Conservation (phyloP, 2,329 filamentous ascomycete genomes). For the Pochonia chlamydosporia region DNA sequence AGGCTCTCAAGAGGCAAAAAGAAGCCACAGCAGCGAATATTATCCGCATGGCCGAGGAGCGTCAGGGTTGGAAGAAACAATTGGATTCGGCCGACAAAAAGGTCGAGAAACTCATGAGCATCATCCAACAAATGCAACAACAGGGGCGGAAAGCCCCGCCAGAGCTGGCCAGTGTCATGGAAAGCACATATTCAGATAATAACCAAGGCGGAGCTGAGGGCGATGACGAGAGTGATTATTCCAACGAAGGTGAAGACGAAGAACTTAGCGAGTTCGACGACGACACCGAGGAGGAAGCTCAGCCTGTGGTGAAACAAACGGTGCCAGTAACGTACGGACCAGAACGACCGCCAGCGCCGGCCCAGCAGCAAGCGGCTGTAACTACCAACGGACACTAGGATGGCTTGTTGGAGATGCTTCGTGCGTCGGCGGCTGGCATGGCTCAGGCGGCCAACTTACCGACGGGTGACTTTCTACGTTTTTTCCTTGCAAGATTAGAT, state of each 20-base stretch:
- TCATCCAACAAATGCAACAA: slow-evolving; percentile 94
- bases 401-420: slow-evolving; percentile 6
- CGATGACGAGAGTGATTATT: slow-evolving; percentile 55
- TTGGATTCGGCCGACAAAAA: slow-evolving; percentile 52
- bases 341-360: slow-evolving; percentile 39
- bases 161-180: slow-evolving; percentile 55
- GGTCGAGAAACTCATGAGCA: slow-evolving; percentile 85
- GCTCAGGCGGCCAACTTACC: not conserved
- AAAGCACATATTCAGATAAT: slow-evolving; percentile 54
- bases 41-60: slow-evolving; percentile 93
- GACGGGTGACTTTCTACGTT: not conserved
- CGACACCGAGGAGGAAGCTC: slow-evolving; percentile 47
- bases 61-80: slow-evolving; percentile 76
- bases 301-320: slow-evolving; percentile 24
- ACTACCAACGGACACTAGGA: slow-evolving; percentile 40
- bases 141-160: slow-evolving; percentile 75
- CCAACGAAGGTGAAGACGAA: slow-evolving; percentile 56
- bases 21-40: slow-evolving; percentile 93
- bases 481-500: not conserved
- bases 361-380: slow-evolving; percentile 9
- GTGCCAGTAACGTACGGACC: slow-evolving; percentile 40
- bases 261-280: slow-evolving; percentile 61
- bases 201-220: slow-evolving; percentile 42
- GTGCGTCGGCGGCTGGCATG: not conserved
- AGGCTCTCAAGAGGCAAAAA: slow-evolving; percentile 84